Base-by-base conservation (phyloP, 805 yeast genomes). In the Kluyveromyces dobzhanskii region DNA sequence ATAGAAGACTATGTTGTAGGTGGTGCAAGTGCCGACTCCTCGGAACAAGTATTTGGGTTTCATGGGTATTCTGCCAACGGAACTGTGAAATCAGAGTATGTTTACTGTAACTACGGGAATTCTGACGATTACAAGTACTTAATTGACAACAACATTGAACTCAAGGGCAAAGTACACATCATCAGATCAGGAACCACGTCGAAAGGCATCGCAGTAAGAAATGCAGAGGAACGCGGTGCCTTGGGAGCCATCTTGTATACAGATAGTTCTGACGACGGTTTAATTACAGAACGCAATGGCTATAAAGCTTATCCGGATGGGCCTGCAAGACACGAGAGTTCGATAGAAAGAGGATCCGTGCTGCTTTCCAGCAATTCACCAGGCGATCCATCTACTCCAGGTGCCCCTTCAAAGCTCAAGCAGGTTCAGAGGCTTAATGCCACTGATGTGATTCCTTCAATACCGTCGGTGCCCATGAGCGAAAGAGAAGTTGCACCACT, bases 351-450 rank as follows among this genome's bases (percentile, higher is more conserved):
- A 52, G 81, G 78, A 3, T 70, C 83, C 7, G 78, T 74, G 1
- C 75, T 69, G 43, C 76, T 65, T 44, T 65, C 77, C 40, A 70
- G 76, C 3, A 74, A 73, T 24, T 67, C 68, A 37, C 85, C 87
- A 0, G 88, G 88, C 10, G 90, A 81, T 53, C 88, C 88, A 26
- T 77, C 87, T 0, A 79, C 87, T 2, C 85, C 85, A 6, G 85
- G 85, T 3, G 75, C 74, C 62, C 71, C 85, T 2, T 73, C 83
- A 17, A 71, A 70, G 23, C 45, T 43, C 11, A 53, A 53, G 6
- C 53, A 65, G 30, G 59, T 64, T 27, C 68, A 62, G 41, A 51
- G 75, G 34, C 42, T 56, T 3, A 55, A 67, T 14, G 73, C 78
- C 0, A 49, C 55, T 14, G 63, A 59, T 5, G 63, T 61, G 21